Base-by-base conservation (phyloP, 2,329 filamentous ascomycete genomes). In the Pseudocercospora pini-densiflorae region DNA sequence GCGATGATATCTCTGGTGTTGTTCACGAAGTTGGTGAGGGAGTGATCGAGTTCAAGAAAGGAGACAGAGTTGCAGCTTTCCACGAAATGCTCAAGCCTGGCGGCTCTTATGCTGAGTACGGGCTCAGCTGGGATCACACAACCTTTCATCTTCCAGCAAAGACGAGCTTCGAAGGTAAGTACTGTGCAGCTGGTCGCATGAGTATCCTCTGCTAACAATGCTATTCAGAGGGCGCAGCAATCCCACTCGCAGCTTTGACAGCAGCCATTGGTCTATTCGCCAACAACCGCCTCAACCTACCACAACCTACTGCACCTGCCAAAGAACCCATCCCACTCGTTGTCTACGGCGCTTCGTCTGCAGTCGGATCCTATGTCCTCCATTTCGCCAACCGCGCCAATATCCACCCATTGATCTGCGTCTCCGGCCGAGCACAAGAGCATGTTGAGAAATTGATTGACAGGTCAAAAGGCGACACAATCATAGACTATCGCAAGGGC, bases 61-160 rank as follows among this genome's bases (percentile, higher is more conserved):
- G 87, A 27, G 86, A 88, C 74, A 82, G 85, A n/a, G 86, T 88
- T 0, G 84, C 84, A 5, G 85, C 83, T 2, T 87, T 87, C 77
- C 82, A 84, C 66, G 72, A 78, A 66, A 88, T 89, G 82, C 67
- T 77, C 33, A 76, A 77, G 0, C 79, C 82, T 0, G 74, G 81
- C 33, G 88, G 88, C 1, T 83, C 80, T 5, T 90, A 84, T 67
- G 88, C 88, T 2, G 87, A 90, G 72, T 90, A 90, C 68, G 85
- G 86, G 2, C 76, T 89, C 12, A 83, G 84, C 0, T 84, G 80
- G 77, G 81, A 83, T 36, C 81, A 86, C 71, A 86, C 86, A 0
- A 88, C 87, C 0, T 88, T 89, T 73, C 84, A 84, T 70, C 77
- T 88, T 16, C 84, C 86, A 0, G 69, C 79, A 47, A 77, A 79